These are phyloP conservation scores for Solanum sejunctum DNA, from an alignment of 257 asterid genomes.

Conservation along the genomic window DNA sequence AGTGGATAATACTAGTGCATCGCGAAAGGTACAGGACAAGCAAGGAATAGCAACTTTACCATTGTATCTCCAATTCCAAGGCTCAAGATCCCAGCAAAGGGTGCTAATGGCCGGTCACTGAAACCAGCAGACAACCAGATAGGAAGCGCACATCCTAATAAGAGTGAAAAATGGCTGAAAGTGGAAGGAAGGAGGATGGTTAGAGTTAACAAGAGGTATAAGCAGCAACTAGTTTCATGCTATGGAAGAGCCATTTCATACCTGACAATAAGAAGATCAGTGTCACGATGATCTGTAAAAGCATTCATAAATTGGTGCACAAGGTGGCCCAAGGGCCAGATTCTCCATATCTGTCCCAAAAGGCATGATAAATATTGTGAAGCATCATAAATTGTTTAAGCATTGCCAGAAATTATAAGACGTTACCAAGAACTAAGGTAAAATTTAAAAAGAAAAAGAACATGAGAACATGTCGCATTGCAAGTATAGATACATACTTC, in stretches of 20 bases:
- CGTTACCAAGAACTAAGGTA: neutral
- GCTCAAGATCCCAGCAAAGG: constrained; percentile 96
- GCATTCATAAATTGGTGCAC: constrained; percentile 95
- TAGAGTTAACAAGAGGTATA: neutral
- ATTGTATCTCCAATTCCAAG: constrained; percentile 98
- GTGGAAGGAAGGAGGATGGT: constrained; percentile 2
- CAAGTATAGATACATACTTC: neutral
- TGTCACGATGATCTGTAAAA: constrained; percentile 97
- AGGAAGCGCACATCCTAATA: constrained; percentile 94
- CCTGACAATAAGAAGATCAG: constrained; percentile 95
- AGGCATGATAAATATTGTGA: neutral
- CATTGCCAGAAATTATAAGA: neutral
- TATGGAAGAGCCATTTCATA: constrained; percentile 11
- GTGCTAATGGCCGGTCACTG: constrained; percentile 86
- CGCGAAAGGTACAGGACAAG: neutral
- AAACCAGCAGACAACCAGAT: constrained; percentile 84
- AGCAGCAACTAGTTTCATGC: neutral
- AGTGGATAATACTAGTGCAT: neutral
- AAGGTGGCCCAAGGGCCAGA: constrained; percentile 85
- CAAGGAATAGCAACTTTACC: constrained; percentile 31
- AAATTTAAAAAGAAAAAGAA: neutral
- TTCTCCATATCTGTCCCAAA: constrained; percentile 69
- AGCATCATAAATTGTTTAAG: neutral
- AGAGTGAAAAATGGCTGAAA: constrained; percentile 81
- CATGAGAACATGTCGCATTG: neutral